Percentiles rank a stretch among this genome's conserved stretches.
phyloP scores from a whole-genome alignment of 192 early-diverging fungal genomes.

The Backusella morwellensis region DNA sequence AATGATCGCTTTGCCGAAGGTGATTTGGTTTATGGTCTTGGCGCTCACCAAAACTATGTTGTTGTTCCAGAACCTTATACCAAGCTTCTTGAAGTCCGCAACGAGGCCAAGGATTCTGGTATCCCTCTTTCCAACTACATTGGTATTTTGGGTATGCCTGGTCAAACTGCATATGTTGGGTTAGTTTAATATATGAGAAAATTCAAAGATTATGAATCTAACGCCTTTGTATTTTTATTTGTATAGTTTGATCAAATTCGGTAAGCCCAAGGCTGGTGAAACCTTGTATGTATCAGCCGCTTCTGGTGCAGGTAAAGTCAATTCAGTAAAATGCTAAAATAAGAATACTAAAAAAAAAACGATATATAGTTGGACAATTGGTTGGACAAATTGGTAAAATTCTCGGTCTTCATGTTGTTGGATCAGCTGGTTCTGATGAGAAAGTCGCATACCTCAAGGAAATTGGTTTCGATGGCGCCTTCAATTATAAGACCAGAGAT shows the following conservation, averaged over 20 bases:
- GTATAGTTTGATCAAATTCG: conserved; percentile 50
- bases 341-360: background rate
- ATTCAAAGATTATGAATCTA: no score
- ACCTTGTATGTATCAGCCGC: conserved; percentile 84
- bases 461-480: conserved; percentile 74
- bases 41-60: background rate
- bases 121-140: conserved; percentile 56
- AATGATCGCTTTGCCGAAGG: conserved; percentile 56
- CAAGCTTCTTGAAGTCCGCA: conserved; percentile 30
- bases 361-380: conserved; percentile 49
- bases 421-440: conserved; percentile 77
- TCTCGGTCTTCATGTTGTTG: conserved; percentile 75
- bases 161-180: conserved; percentile 70
- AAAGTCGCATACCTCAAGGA: conserved; percentile 72
- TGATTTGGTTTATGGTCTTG: conserved; percentile 55
- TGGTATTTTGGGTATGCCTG: conserved; percentile 79
- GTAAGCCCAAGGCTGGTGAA: conserved; percentile 76
- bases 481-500: conserved; percentile 88
- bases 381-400: conserved; percentile 79
- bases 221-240: no score
- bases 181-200: background rate
- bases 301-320: conserved; percentile 40
- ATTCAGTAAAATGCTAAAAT: background rate
- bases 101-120: conserved; percentile 35
- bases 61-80: conserved; percentile 28